Evolutionary conservation across 176 grass and related monocot genomes (phyloP), one percentile per base, ranked within the genome.

Genomic region (Cenchrus fungigraminus): DNA sequence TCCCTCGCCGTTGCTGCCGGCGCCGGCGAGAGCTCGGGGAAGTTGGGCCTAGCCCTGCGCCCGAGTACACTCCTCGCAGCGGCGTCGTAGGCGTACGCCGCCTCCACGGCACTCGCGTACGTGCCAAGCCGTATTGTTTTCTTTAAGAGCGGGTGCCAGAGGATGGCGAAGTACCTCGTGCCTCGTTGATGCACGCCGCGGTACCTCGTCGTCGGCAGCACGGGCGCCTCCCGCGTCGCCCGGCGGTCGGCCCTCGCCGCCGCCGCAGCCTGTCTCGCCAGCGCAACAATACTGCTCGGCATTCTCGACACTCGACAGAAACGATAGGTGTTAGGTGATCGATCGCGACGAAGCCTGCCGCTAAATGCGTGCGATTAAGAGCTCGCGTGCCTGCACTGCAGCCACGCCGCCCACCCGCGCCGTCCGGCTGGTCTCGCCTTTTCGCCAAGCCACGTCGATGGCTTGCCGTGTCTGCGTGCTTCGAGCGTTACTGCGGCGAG

Each of bases 81-180:
- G 5, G 53, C 40, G 64, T 61, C 65, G 43, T 70, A 57, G 16
- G 55, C 55, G 55, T 57, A 20, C 6, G 55, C 55, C 17, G 55
- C 55, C 55, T 57, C 55, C 17, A 20, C 17, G 55, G 55, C 6
- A 1, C 17, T 57, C 16, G 1, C 16, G 55, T 57, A 57, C 6
- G 17, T 8, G 4, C 55, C 55, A 6, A 57, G 55, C 16, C 55
- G 19, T 1, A 57, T 1, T 1, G 16, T 0, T 17, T 8, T 16
- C 55, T 2, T 20, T 17, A 0, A 1, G 0, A 1, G 1, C 0
- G 6, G 0, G 17, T 57, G 19, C 55, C 55, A 57, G 6, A 57
- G 4, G 1, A 2, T 19, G 55, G 55, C 55, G 17, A 8, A 16
- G 55, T 8, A 57, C 55, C 16, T 57, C 6, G 0, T 20, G 17